Conservation (phyloP, 2,329 filamentous ascomycete species). For the Eutypella sp. region DNA sequence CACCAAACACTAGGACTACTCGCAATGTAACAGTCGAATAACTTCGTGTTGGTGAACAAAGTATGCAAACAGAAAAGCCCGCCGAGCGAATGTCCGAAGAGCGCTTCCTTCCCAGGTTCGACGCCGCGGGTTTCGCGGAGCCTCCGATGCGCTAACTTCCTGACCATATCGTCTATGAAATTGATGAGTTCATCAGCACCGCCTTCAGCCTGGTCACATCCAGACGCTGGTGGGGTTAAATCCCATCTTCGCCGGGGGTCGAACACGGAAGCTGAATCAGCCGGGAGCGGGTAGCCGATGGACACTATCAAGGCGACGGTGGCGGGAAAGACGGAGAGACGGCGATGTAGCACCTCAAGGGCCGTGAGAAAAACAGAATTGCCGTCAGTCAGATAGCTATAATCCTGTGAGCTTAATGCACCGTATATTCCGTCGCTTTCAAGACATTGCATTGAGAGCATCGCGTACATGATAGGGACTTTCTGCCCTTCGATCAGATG, state of each 20-base stretch:
- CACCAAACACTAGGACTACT: conserved; percentile 44
- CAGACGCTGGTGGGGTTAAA: conserved; percentile 23
- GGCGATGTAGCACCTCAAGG: conserved; percentile 17
- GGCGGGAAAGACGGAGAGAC: conserved; percentile 13
- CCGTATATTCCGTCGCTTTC: neutral
- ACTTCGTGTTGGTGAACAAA: conserved; percentile 29
- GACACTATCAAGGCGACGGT: conserved; percentile 27
- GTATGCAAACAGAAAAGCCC: conserved; percentile 42
- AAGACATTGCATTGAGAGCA: no score
- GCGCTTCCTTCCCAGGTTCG: conserved; percentile 31
- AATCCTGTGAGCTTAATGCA: neutral
- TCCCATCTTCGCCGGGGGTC: conserved; percentile 25
- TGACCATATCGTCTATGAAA: conserved; percentile 36
- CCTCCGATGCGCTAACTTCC: conserved; percentile 25
- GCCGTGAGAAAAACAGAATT: conserved; percentile 31
- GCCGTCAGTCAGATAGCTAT: conserved; percentile 29
- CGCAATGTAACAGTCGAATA: conserved; percentile 34
- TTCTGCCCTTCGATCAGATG: neutral
- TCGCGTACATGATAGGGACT: neutral
- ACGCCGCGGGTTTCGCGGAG: conserved; percentile 23
- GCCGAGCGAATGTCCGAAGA: conserved; percentile 46
- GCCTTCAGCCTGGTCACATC: conserved; percentile 25
- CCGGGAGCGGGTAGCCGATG: conserved; percentile 25
- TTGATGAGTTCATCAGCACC: conserved; percentile 40
- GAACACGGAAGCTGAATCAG: conserved; percentile 20